A percentile compares a stretch with the other conserved stretches of the same genome.
phyloP scores from a whole-genome alignment of 805 yeast genomes.

The Nakazawaea molendinolei region DNA sequence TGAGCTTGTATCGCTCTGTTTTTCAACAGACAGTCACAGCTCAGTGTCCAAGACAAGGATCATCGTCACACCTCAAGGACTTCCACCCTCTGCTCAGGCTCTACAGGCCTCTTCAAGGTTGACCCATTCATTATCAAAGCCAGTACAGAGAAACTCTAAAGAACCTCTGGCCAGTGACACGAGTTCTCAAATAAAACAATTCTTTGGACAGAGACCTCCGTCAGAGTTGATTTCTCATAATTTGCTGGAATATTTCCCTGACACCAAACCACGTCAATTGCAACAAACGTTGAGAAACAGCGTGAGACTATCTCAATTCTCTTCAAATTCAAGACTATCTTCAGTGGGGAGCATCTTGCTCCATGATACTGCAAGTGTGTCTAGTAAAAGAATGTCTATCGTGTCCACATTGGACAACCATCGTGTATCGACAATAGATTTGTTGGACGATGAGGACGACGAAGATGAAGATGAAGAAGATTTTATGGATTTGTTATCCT shows the following conservation, averaged over 20 bases:
- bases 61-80: no score
- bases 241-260: constrained; percentile 87
- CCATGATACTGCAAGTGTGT: constrained; percentile 1
- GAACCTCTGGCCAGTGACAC: no score
- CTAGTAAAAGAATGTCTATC: constrained; percentile 17
- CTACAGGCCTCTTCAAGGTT: no score
- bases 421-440: constrained; percentile 37
- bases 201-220: constrained; percentile 90
- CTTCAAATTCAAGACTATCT: constrained; percentile 20
- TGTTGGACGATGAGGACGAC: constrained; percentile 35
- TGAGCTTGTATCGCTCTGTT: no score
- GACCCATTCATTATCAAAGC: no score
- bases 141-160: no score
- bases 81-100: no score
- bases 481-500: constrained; percentile 23
- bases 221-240: constrained; percentile 86
- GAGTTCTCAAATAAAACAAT: constrained; percentile 30
- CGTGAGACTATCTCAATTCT: constrained; percentile 66
- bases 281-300: constrained; percentile 81
- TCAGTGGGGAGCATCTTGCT: constrained; percentile 54
- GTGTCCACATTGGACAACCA: constrained; percentile 17
- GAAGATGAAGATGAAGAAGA: constrained; percentile 31
- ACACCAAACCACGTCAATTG: constrained; percentile 61
- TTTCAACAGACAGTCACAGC: no score
- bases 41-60: no score